phyloP scores from a whole-genome alignment of 2,329 filamentous ascomycete genomes.

The Colletotrichum endophyticum region DNA sequence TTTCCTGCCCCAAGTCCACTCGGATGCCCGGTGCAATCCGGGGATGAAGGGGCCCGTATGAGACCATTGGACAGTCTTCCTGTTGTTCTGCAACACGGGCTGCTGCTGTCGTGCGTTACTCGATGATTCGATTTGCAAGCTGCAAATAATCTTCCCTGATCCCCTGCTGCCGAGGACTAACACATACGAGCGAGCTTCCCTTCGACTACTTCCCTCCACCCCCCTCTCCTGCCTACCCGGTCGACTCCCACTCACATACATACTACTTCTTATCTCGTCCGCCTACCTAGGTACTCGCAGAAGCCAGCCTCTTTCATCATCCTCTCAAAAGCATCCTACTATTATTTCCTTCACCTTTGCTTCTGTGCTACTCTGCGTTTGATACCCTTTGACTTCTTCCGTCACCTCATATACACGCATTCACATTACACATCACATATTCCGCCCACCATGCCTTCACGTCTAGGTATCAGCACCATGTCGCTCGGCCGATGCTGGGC shows the following conservation, averaged over 20 bases:
- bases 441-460: slow-evolving; percentile 51
- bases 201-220: not conserved
- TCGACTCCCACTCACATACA: not conserved
- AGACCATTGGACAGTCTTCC: not conserved
- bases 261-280: not conserved
- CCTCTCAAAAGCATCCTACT: not conserved
- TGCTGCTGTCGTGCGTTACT: not conserved
- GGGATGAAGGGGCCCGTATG: not conserved
- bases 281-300: not conserved
- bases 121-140: not conserved
- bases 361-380: not conserved
- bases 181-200: not conserved
- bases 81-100: not conserved
- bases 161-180: slow-evolving; percentile 5
- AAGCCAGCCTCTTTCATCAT: not conserved
- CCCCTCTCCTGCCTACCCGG: not conserved
- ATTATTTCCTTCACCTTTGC: not conserved
- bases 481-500: slow-evolving; percentile 74
- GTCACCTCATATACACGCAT: not conserved
- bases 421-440: not conserved
- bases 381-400: not conserved
- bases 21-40: not conserved
- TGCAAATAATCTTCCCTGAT: slow-evolving; percentile 1
- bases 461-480: slow-evolving; percentile 76
- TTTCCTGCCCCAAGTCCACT: slow-evolving; percentile 4